Evolutionary conservation across 1,139 yeast genomes (phyloP).

Genomic region (Wickerhamomyces sp.): DNA sequence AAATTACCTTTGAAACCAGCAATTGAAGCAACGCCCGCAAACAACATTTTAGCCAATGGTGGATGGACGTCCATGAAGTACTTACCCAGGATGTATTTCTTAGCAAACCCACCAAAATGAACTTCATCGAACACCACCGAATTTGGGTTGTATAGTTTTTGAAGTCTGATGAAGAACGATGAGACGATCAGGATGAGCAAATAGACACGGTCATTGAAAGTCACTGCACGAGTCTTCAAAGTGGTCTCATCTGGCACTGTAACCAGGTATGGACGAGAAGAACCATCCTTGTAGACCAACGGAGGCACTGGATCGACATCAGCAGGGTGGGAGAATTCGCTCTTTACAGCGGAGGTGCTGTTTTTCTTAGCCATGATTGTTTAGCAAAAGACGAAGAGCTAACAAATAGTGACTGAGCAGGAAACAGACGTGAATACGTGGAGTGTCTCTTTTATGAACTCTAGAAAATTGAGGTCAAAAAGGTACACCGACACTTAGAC

Average conservation of each 20-base stretch:
- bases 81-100: constrained; percentile 63
- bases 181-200: constrained; percentile 48
- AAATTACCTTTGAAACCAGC: constrained; percentile 81
- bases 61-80: constrained; percentile 95
- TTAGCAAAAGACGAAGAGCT: too few relatives aligned
- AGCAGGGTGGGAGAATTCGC: neutral
- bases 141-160: constrained; percentile 59
- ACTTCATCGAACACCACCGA: constrained; percentile 94
- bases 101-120: constrained; percentile 77
- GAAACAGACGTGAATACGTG: too few relatives aligned
- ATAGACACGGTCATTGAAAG: constrained; percentile 32
- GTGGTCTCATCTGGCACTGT: constrained; percentile 41
- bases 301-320: constrained; percentile 40
- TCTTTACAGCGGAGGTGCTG: too few relatives aligned
- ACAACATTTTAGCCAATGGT: constrained; percentile 85
- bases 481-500: too few relatives aligned
- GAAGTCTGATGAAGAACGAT: constrained; percentile 54
- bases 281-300: constrained; percentile 36
- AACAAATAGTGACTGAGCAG: too few relatives aligned
- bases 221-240: constrained; percentile 31
- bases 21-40: constrained; percentile 66
- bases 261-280: constrained; percentile 32
- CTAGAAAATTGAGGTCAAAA: too few relatives aligned
- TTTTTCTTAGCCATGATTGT: constrained; percentile 7
- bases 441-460: too few relatives aligned